Evolutionary conservation across 306 rosid species (phyloP), one percentile per base, ranked within the genome.

Genomic region (Boehmeria nivea): DNA sequence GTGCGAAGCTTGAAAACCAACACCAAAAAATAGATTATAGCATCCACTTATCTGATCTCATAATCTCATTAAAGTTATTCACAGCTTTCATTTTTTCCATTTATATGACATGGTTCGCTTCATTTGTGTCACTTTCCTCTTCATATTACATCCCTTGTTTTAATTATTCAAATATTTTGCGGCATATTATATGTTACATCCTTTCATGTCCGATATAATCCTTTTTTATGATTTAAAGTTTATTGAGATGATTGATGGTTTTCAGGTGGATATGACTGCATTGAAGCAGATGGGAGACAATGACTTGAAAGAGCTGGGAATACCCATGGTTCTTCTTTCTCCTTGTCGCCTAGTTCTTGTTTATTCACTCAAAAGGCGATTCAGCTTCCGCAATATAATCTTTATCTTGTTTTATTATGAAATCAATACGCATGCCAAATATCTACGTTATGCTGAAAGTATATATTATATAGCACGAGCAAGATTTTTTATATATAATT

Each of bases 241-340:
- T 40, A 40, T 40, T n/a, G n/a, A n/a, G n/a, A n/a, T n/a, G n/a
- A 40, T 40, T 13, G 44, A 13, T 40, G 44, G 8, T 59, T 2
- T n/a, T 15, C 80, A 87, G 96, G 90, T 91, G 65, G 99, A 91
- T 81, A 78, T 91, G 94, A 53, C 93, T 63, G 89, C 93, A 53
- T 70, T 91, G 78, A 91, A 73, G 81, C 96, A 87, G 74, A 91
- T 91, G 99, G 87, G 96, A 49, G 96, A 91, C 66, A 75, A 81
- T 75, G 99, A 87, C 60, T 94, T 91, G 67, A 91, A 87, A 63
- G 96, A 87, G 81, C 88, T 87, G 53, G 99, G 99, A 50, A 87
- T 91, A 66, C 99, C 99, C 39, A 91, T 87, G 99, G 95, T 91
- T 4, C 19, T 11, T n/a, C 57, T 45, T 3, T 12, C 24, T 60